phyloP scores from a whole-genome alignment of 306 rosid species.

The Ormosia emarginata region DNA sequence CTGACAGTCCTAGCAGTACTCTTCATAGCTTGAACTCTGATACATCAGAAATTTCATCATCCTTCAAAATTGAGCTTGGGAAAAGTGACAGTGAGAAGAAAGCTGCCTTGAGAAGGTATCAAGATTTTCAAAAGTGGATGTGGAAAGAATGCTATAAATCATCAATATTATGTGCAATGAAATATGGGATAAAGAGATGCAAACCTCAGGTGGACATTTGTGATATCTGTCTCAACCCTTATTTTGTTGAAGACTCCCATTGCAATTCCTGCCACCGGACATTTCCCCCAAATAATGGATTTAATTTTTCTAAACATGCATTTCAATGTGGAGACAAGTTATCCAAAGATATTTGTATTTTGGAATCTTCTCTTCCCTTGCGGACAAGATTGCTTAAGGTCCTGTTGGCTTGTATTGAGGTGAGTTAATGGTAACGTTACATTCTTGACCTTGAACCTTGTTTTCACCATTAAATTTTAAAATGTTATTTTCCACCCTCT shows the following conservation, averaged over 20 bases:
- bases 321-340: slow-evolving; percentile 61
- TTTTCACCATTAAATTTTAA: not conserved
- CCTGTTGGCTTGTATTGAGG: slow-evolving; percentile 76
- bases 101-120: slow-evolving; percentile 72
- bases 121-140: slow-evolving; percentile 89
- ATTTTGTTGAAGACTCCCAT: slow-evolving; percentile 68
- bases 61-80: slow-evolving; percentile 81
- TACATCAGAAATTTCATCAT: slow-evolving; percentile 52
- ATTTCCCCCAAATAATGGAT: slow-evolving; percentile 42
- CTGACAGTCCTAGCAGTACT: slow-evolving; percentile 76
- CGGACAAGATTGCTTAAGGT: slow-evolving; percentile 75
- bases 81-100: slow-evolving; percentile 73
- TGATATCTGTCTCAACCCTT: slow-evolving; percentile 59
- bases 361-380: slow-evolving; percentile 68
- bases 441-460: not conserved
- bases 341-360: slow-evolving; percentile 32
- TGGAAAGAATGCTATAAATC: slow-evolving; percentile 79
- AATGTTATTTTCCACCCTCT: slow-evolving; percentile 6
- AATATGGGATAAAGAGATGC: slow-evolving; percentile 74
- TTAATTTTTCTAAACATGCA: slow-evolving; percentile 55
- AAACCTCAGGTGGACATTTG: slow-evolving; percentile 63
- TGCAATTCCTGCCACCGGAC: slow-evolving; percentile 78
- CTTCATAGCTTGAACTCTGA: slow-evolving; percentile 60
- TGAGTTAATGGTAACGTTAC: slow-evolving; percentile 34
- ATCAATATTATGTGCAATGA: slow-evolving; percentile 59